Evolutionary conservation across 108 stramenopile species (phyloP).

Genomic region (Stephanodiscus minutulus): DNA sequence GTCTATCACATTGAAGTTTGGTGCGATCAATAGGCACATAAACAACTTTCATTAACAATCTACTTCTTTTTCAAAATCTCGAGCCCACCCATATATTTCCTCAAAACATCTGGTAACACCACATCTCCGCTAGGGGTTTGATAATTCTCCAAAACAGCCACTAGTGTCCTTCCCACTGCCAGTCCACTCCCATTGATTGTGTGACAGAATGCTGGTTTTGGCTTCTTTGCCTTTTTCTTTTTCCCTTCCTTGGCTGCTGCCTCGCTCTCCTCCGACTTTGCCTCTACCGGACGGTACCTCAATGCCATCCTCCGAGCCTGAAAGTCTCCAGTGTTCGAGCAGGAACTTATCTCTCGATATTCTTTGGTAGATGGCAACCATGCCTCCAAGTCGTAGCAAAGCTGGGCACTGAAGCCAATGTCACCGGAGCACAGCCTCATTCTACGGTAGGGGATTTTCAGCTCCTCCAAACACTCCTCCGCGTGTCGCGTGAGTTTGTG

Average conservation of each 20-base stretch:
- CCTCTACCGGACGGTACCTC: slow-evolving; percentile 80
- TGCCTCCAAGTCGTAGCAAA: slow-evolving; percentile 98
- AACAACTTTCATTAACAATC: too few species aligned
- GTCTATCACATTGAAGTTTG: too few species aligned
- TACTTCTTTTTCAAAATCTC: slow-evolving; percentile 67
- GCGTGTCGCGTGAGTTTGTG: slow-evolving; percentile 87
- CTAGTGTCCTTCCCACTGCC: slow-evolving; percentile 95
- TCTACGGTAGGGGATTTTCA: slow-evolving; percentile 93
- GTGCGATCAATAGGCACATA: too few species aligned
- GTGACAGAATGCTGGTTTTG: slow-evolving; percentile 87
- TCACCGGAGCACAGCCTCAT: slow-evolving; percentile 95
- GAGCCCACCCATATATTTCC: slow-evolving; percentile 90
- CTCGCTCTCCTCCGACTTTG: slow-evolving; percentile 30
- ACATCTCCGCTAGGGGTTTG: slow-evolving; percentile 92
- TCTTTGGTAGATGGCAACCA: slow-evolving; percentile 94
- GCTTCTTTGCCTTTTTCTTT: slow-evolving; percentile 76
- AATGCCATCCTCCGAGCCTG: slow-evolving; percentile 95
- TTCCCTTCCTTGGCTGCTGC: slow-evolving; percentile 46
- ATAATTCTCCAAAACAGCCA: slow-evolving; percentile 97
- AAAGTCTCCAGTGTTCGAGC: slow-evolving; percentile 96
- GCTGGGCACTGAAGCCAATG: slow-evolving; percentile 91
- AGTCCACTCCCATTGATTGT: slow-evolving; percentile 98
- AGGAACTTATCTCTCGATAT: slow-evolving; percentile 95
- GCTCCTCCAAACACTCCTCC: slow-evolving; percentile 79
- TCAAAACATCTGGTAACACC: slow-evolving; percentile 86